These are phyloP conservation scores for Fraxinus excelsior DNA, from an alignment of 257 asterid species.

Conservation along the genomic window DNA sequence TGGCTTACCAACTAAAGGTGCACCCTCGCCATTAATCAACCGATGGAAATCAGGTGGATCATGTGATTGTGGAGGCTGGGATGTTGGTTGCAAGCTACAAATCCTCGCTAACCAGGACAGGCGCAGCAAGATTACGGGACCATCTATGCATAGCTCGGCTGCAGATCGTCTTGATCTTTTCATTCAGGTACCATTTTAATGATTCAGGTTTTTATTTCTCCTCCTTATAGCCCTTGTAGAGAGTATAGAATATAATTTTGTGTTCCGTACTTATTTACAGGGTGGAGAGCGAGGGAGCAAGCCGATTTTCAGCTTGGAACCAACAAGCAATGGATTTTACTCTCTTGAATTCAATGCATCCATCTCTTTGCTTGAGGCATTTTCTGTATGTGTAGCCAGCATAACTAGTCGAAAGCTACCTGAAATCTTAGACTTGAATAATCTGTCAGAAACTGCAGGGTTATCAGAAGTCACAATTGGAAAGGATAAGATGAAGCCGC, in stretches of 20 bases:
- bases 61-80: conserved; percentile 99
- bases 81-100: conserved; percentile 85
- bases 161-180: conserved; percentile 51
- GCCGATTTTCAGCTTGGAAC: conserved; percentile 70
- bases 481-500: not conserved
- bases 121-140: conserved; percentile 27
- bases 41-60: conserved; percentile 85
- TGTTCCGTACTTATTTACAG: conserved; percentile 33
- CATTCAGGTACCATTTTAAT: conserved; percentile 51
- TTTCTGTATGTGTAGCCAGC: conserved; percentile 73
- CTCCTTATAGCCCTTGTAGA: not conserved
- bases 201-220: not conserved
- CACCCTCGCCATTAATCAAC: conserved; percentile 71
- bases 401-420: conserved; percentile 53
- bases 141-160: conserved; percentile 26
- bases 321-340: conserved; percentile 59
- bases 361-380: conserved; percentile 71
- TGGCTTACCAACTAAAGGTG: conserved; percentile 62
- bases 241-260: not conserved
- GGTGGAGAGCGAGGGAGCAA: conserved; percentile 50
- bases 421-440: conserved; percentile 38
- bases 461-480: conserved; percentile 23
- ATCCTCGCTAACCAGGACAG: conserved; percentile 50
- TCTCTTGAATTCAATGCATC: conserved; percentile 65
- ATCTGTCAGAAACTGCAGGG: conserved; percentile 26